Conservation (phyloP, 2,329 filamentous ascomycete genomes). For the Dendryphion nanum region DNA sequence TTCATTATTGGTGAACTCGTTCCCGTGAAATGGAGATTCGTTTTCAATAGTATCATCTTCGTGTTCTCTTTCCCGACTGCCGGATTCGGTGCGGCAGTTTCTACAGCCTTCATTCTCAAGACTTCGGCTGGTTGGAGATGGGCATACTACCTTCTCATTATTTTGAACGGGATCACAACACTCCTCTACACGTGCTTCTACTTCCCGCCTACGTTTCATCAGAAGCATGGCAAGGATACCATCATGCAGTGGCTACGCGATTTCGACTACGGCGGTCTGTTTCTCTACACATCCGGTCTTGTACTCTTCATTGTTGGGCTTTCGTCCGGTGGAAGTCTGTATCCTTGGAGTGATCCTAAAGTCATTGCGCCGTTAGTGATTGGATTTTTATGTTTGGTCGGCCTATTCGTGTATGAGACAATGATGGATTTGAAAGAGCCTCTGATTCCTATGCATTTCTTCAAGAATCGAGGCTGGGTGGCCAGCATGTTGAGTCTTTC, state of each 20-base stretch:
- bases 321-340: conserved; percentile 8
- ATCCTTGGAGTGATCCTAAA: conserved; percentile 8
- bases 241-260: conserved; percentile 19
- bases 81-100: conserved; percentile 12
- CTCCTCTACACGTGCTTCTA: conserved; percentile 47
- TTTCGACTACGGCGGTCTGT: conserved; percentile 45
- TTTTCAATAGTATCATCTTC: conserved; percentile 12
- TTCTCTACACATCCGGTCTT: conserved; percentile 44
- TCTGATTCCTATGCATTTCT: conserved; percentile 38
- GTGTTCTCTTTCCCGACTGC: conserved; percentile 11
- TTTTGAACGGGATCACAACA: conserved; percentile 40
- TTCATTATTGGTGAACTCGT: conserved; percentile 24
- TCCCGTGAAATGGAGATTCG: conserved; percentile 19
- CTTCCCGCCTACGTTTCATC: conserved; percentile 47
- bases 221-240: conserved; percentile 19
- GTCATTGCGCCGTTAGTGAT: conserved; percentile 11
- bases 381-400: conserved; percentile 10
- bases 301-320: conserved; percentile 25
- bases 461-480: conserved; percentile 32
- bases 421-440: conserved; percentile 25
- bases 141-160: conserved; percentile 43
- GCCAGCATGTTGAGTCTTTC: conserved; percentile 24
- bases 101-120: conserved; percentile 7
- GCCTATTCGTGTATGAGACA: conserved; percentile 9
- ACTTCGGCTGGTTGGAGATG: conserved; percentile 40